Base-by-base conservation (phyloP, 495 filamentous ascomycete species). In the Aspergillus kassunensis region DNA sequence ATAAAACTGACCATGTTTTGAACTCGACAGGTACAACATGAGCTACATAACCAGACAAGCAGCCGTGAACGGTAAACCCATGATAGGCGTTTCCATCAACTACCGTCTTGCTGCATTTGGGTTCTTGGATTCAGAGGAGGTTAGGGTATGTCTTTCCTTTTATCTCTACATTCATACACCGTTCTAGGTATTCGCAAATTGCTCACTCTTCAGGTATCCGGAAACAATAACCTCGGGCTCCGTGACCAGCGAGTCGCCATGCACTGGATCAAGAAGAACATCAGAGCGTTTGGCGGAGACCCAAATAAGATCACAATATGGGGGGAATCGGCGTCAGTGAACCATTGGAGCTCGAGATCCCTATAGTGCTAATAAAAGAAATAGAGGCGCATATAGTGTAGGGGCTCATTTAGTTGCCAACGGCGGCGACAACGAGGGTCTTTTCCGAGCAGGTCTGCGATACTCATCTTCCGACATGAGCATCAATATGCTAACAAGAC, bases 91-190 rank as follows among this genome's bases (percentile, higher is more conserved):
- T 7, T 84, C 82, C 55, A 83, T 90, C 65, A 90, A 89, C 56
- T 90, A 90, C 55, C 81, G 88, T 6, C 75, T 90, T 21, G 83
- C 86, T 0, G 70, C 84, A 0, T 87, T 81, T 68, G 88, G 88
- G 1, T 89, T 89, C 49, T 66, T 90, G 7, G 85, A 87, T 4
- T 71, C 68, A 8, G 48, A 66, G 42, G 68, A 71, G 59, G 62
- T 71, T 36, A 61, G 68, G 34, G 77, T 71, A 54, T 40, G 55
- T 45, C n/a, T 43, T 25, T 16, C n/a, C n/a, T n/a, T 24, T 21
- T 27, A 13, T n/a, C n/a, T n/a, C n/a, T n/a, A n/a, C n/a, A n/a
- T n/a, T n/a, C n/a, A n/a, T n/a, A 18, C 18, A 27, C 13, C 19
- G 33, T 10, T 41, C 24, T 2, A 21, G 15, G 20, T n/a, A 12